phyloP scores from a whole-genome alignment of 2,329 filamentous ascomycete species.

The Boeremia lycopersici region DNA sequence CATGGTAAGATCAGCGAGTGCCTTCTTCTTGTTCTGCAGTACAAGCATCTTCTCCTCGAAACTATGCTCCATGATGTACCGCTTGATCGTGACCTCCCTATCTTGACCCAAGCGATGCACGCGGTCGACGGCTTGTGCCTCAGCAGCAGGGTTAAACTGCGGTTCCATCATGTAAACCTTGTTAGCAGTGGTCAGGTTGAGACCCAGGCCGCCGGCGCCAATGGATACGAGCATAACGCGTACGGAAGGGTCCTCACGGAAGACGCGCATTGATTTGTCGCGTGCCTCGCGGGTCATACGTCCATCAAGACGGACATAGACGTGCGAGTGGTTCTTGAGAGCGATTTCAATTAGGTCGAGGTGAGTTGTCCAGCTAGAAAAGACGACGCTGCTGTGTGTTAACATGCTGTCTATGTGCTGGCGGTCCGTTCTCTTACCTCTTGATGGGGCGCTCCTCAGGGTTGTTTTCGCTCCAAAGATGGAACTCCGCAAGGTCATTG shows the following conservation, averaged over 20 bases:
- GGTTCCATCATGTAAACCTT: slow-evolving; percentile 98
- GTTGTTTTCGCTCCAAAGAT: slow-evolving; percentile 65
- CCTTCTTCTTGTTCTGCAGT: slow-evolving; percentile 90
- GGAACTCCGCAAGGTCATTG: slow-evolving; percentile 70
- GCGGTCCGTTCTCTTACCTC: slow-evolving; percentile 48
- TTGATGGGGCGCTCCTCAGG: slow-evolving; percentile 78
- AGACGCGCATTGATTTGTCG: slow-evolving; percentile 74
- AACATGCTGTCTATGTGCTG: neutral
- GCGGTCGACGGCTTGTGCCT: slow-evolving; percentile 92
- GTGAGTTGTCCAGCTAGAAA: slow-evolving; percentile 95
- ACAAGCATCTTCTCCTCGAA: slow-evolving; percentile 94
- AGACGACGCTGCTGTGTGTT: slow-evolving; percentile 69
- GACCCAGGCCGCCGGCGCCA: slow-evolving; percentile 85
- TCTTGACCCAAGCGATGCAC: slow-evolving; percentile 73
- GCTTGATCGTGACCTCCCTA: slow-evolving; percentile 81
- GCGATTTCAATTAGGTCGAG: slow-evolving; percentile 90
- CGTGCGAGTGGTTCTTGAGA: slow-evolving; percentile 69
- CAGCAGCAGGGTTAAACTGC: slow-evolving; percentile 93
- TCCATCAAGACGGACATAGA: slow-evolving; percentile 83
- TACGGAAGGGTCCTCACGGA: slow-evolving; percentile 73
- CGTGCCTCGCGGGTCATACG: slow-evolving; percentile 80
- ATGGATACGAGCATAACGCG: slow-evolving; percentile 90
- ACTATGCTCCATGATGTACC: slow-evolving; percentile 87
- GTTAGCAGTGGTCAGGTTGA: slow-evolving; percentile 86
- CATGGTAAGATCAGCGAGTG: slow-evolving; percentile 79